Conservation (phyloP, 305 asterid species). For the Fraxinus nigra region DNA sequence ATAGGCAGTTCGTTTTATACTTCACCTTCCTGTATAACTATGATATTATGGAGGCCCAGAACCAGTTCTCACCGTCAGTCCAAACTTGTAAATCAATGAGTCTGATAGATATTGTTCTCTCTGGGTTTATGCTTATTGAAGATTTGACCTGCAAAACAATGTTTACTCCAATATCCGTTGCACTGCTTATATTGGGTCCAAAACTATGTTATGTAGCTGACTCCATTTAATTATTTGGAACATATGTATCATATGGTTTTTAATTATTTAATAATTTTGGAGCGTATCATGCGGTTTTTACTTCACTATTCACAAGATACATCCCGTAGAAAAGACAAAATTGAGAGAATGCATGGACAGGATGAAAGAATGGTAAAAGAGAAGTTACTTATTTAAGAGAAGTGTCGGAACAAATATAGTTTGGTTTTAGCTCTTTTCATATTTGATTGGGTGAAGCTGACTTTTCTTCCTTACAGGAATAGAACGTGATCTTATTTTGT, state of each 20-base stretch:
- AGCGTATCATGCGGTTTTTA: not conserved
- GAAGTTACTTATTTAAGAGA: not conserved
- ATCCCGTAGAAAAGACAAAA: not conserved
- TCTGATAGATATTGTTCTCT: not conserved
- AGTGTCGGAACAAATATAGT: not conserved
- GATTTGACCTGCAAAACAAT: not conserved
- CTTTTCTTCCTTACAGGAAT: not conserved
- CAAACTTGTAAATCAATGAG: not conserved
- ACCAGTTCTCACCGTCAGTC: not conserved
- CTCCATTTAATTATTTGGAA: not conserved
- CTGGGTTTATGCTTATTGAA: not conserved
- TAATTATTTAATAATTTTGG: not conserved
- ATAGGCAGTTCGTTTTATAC: not conserved
- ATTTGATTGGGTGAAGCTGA: not conserved
- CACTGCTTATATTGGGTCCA: not conserved
- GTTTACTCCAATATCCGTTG: not conserved
- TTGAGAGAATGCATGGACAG: not conserved
- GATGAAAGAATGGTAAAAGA: not conserved
- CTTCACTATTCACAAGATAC: not conserved
- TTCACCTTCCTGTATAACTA: not conserved
- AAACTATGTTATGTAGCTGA: not conserved
- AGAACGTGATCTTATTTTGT: not conserved
- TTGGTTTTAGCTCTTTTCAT: not conserved
- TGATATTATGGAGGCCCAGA: not conserved
- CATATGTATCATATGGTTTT: not conserved